These are phyloP conservation scores for Isoetes taiwanensis DNA, from an alignment of 75 land plant species.

Conservation along the genomic window DNA sequence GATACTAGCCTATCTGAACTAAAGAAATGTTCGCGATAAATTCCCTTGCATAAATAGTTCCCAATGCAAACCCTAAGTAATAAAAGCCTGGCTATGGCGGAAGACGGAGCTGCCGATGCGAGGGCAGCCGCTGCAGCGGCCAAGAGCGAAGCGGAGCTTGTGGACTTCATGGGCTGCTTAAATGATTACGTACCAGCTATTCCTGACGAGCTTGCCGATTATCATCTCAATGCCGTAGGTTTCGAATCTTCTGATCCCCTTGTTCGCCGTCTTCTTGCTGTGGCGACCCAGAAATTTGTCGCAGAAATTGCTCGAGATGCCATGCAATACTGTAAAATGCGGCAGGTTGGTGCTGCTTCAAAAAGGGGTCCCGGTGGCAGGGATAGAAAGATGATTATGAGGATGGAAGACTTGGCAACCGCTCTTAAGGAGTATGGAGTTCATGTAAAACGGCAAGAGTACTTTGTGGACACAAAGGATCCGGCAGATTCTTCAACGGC, in stretches of 20 bases:
- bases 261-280: neutral
- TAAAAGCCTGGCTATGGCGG: too few species aligned
- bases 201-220: constrained; percentile 6
- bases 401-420: neutral
- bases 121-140: too few species aligned
- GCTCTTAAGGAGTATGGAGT: constrained; percentile 9
- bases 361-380: too few species aligned
- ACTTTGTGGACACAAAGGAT: too few species aligned
- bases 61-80: too few species aligned
- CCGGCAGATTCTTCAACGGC: too few species aligned
- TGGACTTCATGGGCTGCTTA: neutral
- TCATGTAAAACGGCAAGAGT: neutral
- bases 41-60: too few species aligned
- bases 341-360: neutral
- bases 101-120: too few species aligned
- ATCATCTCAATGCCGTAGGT: neutral
- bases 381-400: neutral
- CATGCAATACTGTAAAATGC: constrained; percentile 7
- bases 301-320: constrained; percentile 4
- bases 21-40: too few species aligned
- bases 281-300: constrained; percentile 9
- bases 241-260: neutral
- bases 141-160: neutral
- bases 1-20: too few species aligned
- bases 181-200: neutral